Base-by-base conservation (phyloP, 257 asterid genomes). In the Coffea canephora region DNA sequence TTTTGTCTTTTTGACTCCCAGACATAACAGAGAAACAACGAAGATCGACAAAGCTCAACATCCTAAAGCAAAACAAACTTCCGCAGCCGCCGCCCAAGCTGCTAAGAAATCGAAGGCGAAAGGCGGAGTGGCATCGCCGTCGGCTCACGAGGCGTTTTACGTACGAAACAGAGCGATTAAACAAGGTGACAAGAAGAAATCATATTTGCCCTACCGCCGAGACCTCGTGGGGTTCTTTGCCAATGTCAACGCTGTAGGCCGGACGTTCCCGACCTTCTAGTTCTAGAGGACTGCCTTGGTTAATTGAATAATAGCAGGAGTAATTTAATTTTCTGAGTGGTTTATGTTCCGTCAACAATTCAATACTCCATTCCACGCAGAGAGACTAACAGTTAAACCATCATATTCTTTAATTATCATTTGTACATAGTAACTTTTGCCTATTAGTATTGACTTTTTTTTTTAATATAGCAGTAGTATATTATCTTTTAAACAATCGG, bases 141-240 rank as follows among this genome's bases (percentile, higher is more conserved):
- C 87, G 79, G 91, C 97, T 66, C 97, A 93, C 86, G 95, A 91
- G 72, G 88, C 87, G 39, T 84, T 87, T 31, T 92, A 92, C 25
- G 80, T 87, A 6, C 88, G 88, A 79, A 90, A 84, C 76, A 84
- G 95, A 75, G 87, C 87, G 73, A 68, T 88, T 18, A 90, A 81
- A 84, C 91, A 89, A 71, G 88, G 81, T 27, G 83, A 87, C 27
- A 87, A 80, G 88, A 89, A 83, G 88, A 93, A 90, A 91, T 90
- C 98, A 78, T 93, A 88, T 82, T 74, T 93, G 55, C 98, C 98
- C 10, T 91, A 93, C 89, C 84, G 90, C 83, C 89, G 79, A 87
- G 93, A 84, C 71, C 88, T 91, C 50, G 87, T 93, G 3, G 97
- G 98, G n/a, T 84, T 91, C 75, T 91, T 93, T 81, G 88, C 89